A percentile compares a stretch with the other conserved stretches of the same genome.
Conservation (phyloP, 768 basidiomycete genomes). For the Lanmaoa pseudosensibilis region DNA sequence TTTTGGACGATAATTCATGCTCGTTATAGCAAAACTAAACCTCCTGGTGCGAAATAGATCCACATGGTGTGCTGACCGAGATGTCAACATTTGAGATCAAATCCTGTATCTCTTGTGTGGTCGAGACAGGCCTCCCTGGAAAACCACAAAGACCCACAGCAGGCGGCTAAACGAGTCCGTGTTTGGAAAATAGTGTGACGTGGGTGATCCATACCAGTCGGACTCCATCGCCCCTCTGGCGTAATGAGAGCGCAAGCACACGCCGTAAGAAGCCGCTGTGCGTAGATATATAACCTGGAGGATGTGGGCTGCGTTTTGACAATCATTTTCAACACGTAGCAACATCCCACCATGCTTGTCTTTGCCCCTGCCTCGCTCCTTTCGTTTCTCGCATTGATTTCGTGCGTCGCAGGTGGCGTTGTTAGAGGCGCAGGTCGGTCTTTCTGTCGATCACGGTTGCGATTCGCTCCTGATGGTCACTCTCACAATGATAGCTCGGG, state of each 20-base stretch:
- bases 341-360: conserved; percentile 10
- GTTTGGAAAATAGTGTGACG: too few relatives aligned
- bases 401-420: conserved; percentile 5
- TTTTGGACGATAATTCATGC: background rate
- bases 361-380: conserved; percentile 11
- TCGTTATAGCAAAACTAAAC: background rate
- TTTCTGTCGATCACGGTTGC: background rate
- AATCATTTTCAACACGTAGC: background rate
- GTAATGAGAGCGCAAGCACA: background rate
- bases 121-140: background rate
- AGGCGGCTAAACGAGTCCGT: too few relatives aligned
- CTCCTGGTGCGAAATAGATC: background rate
- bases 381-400: conserved; percentile 12
- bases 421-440: conserved; percentile 11
- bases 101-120: conserved; percentile 2
- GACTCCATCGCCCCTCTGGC: background rate
- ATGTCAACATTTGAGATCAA: background rate
- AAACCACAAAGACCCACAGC: background rate
- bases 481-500: background rate
- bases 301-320: background rate
- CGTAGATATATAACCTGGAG: conserved; percentile 12
- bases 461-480: background rate
- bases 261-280: background rate
- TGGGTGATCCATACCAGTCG: too few relatives aligned
- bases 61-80: background rate